Evolutionary conservation across 1,284 basidiomycete species (phyloP).

Genomic region (Apiotrichum akiyoshidainum): DNA sequence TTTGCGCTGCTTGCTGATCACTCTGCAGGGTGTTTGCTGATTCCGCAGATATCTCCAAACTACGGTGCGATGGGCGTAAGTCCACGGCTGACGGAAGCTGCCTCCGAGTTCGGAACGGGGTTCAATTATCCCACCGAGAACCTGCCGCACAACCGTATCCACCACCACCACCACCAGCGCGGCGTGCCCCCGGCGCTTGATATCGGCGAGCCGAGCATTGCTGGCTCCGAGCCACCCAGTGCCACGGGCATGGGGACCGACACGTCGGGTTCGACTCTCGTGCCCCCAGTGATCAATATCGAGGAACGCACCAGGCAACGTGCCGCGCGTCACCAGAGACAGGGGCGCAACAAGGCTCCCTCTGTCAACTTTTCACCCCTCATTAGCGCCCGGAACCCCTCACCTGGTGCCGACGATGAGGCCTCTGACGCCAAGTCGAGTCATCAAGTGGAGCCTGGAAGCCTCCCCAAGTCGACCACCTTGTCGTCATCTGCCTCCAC

Average conservation of each 20-base stretch:
- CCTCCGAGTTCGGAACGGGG: background rate
- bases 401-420: background rate
- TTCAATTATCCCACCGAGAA: background rate
- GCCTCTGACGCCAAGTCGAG: background rate
- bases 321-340: background rate
- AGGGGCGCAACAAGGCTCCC: background rate
- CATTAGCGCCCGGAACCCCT: constrained; percentile 4
- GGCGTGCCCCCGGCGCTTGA: constrained; percentile 39
- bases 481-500: background rate
- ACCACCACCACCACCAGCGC: background rate
- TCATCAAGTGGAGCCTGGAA: background rate
- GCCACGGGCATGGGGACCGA: background rate
- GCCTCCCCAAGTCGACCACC: background rate
- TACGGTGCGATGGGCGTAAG: constrained; percentile 38
- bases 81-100: constrained; percentile 22
- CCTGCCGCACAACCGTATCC: background rate
- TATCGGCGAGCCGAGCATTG: constrained; percentile 30
- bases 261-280: background rate
- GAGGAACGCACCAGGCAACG: too few species aligned
- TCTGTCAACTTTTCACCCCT: constrained; percentile 15
- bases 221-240: background rate
- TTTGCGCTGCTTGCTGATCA: too few species aligned
- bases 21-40: background rate
- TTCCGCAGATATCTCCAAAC: background rate
- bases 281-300: background rate